Evolutionary conservation across 148 eudicot genomes (phyloP), one percentile per base, ranked within the genome.

Genomic region (Spergularia marina): DNA sequence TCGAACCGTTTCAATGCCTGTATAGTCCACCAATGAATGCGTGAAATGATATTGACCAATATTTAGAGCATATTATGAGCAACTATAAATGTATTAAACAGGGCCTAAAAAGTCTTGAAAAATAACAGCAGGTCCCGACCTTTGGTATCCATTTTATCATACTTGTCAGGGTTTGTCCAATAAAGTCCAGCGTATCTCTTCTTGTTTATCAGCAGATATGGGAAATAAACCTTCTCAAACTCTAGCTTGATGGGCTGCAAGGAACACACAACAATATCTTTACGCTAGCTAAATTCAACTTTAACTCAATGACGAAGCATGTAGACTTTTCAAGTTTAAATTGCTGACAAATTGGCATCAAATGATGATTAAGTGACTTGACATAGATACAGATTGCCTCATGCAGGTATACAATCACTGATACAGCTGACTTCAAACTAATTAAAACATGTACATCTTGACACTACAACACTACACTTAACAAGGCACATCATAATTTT

Each of bases 71-170:
- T 47, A 18, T 65, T 55, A 13, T 52, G 70, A 47, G 11, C 18
- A 34, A 73, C 51, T 6, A 34, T 1, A 52, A 23, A 30, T 55
- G 14, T 74, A 56, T 21, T 65, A 53, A 23, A 30, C 30, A 57
- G 39, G 68, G 40, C 68, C 65, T 41, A 69, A 23, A 80, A 21
- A 62, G 34, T 62, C 25, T 4, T 30, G 36, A 39, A 65, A 56
- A 60, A 39, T 44, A 65, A 56, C 55, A 34, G 25, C 62, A 62
- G 23, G 53, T 53, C 47, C 79, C 82, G 78, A 92, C 98, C 98
- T 92, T 95, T 92, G 9, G 97, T 91, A 68, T 95, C 98, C 98
- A 95, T 95, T 84, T 95, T 95, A 85, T 95, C 98, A 82, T 83
- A 87, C 76, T 95, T 90, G 64, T 67, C 86, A 53, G 94, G 88